phyloP scores from a whole-genome alignment of 331 rosid species.

The Telfairia occidentalis region DNA sequence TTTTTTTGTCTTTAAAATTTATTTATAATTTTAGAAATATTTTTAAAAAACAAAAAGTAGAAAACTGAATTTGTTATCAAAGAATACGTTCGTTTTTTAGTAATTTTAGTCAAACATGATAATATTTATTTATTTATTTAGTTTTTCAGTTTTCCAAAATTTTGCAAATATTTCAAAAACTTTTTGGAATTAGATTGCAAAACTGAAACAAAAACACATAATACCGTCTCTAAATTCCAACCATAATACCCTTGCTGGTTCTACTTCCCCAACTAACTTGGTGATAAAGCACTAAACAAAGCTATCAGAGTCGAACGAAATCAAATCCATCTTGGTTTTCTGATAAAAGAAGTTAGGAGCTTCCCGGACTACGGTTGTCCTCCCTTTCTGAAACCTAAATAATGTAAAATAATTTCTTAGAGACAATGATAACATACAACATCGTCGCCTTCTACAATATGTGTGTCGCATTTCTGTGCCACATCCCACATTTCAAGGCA shows the following conservation, averaged over 20 bases:
- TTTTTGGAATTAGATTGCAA: neutral
- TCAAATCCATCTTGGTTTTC: neutral
- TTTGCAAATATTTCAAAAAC: neutral
- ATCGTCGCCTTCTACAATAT: neutral
- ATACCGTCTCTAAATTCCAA: neutral
- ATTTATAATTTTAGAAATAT: no score
- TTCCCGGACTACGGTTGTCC: neutral
- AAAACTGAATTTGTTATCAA: no score
- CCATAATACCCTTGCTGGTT: neutral
- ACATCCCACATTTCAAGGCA: constrained; percentile 2
- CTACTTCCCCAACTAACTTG: neutral
- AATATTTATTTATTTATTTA: no score
- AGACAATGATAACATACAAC: neutral
- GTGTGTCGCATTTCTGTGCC: neutral
- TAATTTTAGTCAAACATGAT: no score
- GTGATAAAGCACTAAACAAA: neutral
- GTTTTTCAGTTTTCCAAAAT: neutral
- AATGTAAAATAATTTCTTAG: neutral
- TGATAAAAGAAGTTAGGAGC: neutral
- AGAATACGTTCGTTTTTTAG: no score
- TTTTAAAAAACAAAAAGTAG: no score
- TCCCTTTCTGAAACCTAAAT: neutral
- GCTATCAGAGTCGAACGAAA: neutral
- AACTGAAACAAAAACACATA: neutral
- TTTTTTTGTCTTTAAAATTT: no score